Conservation (phyloP, 164 flowering plant species). For the Protea cynaroides region DNA sequence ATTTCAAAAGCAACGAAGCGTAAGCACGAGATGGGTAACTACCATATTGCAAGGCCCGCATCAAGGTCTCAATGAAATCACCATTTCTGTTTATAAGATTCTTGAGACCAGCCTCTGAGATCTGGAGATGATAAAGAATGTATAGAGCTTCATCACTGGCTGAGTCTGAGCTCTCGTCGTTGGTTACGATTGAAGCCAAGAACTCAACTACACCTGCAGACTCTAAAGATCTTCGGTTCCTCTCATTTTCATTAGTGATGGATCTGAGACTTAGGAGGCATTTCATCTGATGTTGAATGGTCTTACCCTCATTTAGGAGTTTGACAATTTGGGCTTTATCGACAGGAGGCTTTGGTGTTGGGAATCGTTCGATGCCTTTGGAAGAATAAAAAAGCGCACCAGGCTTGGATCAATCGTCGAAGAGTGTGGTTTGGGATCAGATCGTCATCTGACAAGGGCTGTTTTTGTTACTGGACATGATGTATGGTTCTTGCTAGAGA, state of each 20-base stretch:
- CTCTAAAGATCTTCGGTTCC: conserved; percentile 37
- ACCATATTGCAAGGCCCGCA: conserved; percentile 31
- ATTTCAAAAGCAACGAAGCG: conserved; percentile 41
- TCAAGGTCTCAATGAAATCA: conserved; percentile 34
- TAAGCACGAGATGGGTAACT: conserved; percentile 39
- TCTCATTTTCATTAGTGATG: conserved; percentile 29
- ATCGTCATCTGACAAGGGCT: conserved; percentile 25
- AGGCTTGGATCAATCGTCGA: conserved; percentile 66
- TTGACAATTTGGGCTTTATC: conserved; percentile 33
- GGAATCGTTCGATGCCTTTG: conserved; percentile 49
- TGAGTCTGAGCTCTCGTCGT: conserved; percentile 7
- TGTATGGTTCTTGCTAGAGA: conserved; percentile 30
- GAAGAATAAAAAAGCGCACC: conserved; percentile 68
- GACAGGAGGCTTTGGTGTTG: conserved; percentile 58
- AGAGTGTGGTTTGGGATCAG: conserved; percentile 80
- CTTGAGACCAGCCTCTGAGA: conserved; percentile 32
- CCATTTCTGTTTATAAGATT: conserved; percentile 16
- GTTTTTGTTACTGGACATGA: conserved; percentile 72
- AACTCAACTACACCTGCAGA: conserved; percentile 45
- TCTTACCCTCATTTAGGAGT: conserved; percentile 34
- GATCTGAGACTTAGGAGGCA: conserved; percentile 39
- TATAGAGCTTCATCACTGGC: conserved; percentile 43
- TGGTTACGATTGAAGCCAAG: conserved; percentile 35
- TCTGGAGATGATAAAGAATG: conserved; percentile 33
- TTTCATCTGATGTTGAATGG: conserved; percentile 20